phyloP scores from a whole-genome alignment of 768 basidiomycete genomes.

The Solioccasus polychromus region DNA sequence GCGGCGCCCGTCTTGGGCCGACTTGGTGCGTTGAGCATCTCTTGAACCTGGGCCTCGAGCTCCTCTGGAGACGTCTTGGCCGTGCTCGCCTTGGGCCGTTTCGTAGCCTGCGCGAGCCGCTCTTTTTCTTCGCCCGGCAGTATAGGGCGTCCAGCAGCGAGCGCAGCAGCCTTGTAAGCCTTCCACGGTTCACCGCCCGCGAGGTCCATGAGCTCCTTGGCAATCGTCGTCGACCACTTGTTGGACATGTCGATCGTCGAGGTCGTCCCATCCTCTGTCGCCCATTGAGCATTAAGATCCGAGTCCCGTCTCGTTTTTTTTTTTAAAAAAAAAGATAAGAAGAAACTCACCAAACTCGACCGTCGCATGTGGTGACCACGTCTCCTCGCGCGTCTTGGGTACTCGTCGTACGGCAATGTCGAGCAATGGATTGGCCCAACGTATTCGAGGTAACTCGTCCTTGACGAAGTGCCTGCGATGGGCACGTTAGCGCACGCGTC shows the following conservation, averaged over 20 bases:
- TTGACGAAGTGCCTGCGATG: slow-evolving; percentile 68
- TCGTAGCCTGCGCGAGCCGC: slow-evolving; percentile 16
- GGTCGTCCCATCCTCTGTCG: slow-evolving; percentile 49
- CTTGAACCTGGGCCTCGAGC: slow-evolving; percentile 25
- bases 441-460: slow-evolving; percentile 75
- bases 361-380: slow-evolving; percentile 59
- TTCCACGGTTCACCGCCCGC: slow-evolving; percentile 62
- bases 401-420: slow-evolving; percentile 57
- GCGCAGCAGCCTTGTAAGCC: slow-evolving; percentile 48
- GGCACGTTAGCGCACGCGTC: not conserved
- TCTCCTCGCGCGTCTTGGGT: slow-evolving; percentile 50
- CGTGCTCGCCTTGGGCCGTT: slow-evolving; percentile 4
- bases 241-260: slow-evolving; percentile 53
- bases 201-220: slow-evolving; percentile 66
- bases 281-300: too few relatives aligned
- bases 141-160: slow-evolving; percentile 46
- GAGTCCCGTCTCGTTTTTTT: too few relatives aligned
- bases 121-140: slow-evolving; percentile 43
- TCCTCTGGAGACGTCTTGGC: slow-evolving; percentile 18
- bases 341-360: slow-evolving; percentile 60
- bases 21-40: slow-evolving; percentile 29
- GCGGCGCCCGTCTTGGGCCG: slow-evolving; percentile 38
- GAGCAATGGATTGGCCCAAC: slow-evolving; percentile 68
- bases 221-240: slow-evolving; percentile 68
- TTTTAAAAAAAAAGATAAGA: not conserved